Evolutionary conservation across 1,284 basidiomycete species (phyloP).

Genomic region (Boletus mariae): DNA sequence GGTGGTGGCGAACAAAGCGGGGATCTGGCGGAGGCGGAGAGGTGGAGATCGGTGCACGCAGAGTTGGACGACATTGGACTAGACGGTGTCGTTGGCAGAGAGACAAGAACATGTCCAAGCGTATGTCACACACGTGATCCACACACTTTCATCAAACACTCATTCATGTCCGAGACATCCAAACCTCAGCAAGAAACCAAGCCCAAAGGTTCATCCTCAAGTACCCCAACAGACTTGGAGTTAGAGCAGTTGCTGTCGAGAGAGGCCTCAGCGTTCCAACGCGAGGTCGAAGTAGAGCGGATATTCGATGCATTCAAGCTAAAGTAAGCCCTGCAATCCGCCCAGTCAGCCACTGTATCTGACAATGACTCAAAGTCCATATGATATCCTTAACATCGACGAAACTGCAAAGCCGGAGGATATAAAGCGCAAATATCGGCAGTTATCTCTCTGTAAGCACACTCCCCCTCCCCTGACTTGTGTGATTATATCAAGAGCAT

Average conservation of each 20-base stretch:
- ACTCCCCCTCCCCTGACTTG: slow-evolving; percentile 9
- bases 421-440: slow-evolving; percentile 77
- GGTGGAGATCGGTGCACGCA: slow-evolving; percentile 10
- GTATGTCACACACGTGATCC: slow-evolving; percentile 18
- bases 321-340: slow-evolving; percentile 49
- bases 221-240: slow-evolving; percentile 39
- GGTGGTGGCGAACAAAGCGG: slow-evolving; percentile 19
- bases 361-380: slow-evolving; percentile 48
- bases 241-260: slow-evolving; percentile 73
- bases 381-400: slow-evolving; percentile 72
- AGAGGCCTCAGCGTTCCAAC: slow-evolving; percentile 79
- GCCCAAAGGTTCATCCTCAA: slow-evolving; percentile 27
- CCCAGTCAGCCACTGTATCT: neutral
- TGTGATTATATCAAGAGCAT: slow-evolving; percentile 12
- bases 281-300: slow-evolving; percentile 81
- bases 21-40: slow-evolving; percentile 3
- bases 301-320: slow-evolving; percentile 82
- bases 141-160: neutral
- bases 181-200: slow-evolving; percentile 7
- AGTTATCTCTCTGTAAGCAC: slow-evolving; percentile 73
- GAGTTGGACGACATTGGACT: neutral
- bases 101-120: neutral
- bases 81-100: neutral
- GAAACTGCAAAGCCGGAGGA: slow-evolving; percentile 62
- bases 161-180: slow-evolving; percentile 14